Evolutionary conservation across 164 flowering plant genomes (phyloP), one percentile per base, ranked within the genome.

Genomic region (Chloranthus sessilifolius): DNA sequence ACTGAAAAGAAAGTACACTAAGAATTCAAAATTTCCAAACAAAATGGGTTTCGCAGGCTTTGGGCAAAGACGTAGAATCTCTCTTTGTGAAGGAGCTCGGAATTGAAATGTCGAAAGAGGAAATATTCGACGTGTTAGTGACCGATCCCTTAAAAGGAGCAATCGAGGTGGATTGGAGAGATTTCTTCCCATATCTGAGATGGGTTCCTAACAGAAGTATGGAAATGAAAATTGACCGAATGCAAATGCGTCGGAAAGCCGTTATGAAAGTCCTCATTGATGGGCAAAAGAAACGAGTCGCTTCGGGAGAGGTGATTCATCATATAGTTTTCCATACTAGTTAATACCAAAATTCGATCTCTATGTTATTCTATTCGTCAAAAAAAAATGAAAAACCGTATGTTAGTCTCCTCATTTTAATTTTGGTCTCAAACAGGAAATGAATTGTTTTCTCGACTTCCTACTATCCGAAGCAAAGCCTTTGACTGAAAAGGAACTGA

Each of bases 101-200:
- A 19, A 22, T 42, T 5, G 74, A 67, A 14, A 15, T 89, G 42
- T 69, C 95, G 34, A 78, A 72, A 58, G 61, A 79, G 20, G 92
- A 94, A 50, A 59, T 89, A 9, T 72, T 70, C 57, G 46, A 74
- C 22, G 62, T 72, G 59, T 59, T 89, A 48, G 99, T 94, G 60
- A 1, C 27, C 26, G 92, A 84, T 38, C 73, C 76, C 20, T 74
- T 91, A 92, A 79, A 71, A 68, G 98, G 90, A 27, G 95, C 96
- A 27, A 74, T 85, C 53, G 98, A 88, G 44, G 96, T 88, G 46
- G 98, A 88, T 23, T 91, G 98, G 98, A 80, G 96, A 65, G 99
- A 94, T 53, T 89, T 94, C 76, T 94, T 94, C 58, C 99, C 99
- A 14, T 89, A 81, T 58, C 61, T 94, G 25, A 77, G 42, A 65